Evolutionary conservation across 192 early-diverging fungal species (phyloP).

Genomic region (Mortierella hygrophila): DNA sequence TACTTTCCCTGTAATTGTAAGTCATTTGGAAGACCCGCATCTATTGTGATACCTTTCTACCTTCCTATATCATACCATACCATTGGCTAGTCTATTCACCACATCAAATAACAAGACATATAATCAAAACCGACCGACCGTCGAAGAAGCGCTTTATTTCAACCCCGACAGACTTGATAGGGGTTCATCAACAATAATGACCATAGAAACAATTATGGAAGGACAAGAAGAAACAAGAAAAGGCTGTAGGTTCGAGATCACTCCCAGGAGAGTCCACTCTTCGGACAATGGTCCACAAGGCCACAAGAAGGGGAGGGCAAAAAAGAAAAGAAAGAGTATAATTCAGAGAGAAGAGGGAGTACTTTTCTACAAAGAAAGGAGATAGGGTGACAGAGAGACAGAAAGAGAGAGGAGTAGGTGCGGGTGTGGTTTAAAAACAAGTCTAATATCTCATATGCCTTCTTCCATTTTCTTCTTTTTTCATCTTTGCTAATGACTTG

Average conservation of each 20-base stretch:
- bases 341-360: not conserved
- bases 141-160: not conserved
- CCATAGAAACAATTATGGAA: not conserved
- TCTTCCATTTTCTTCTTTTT: not conserved
- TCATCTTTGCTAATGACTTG: conserved; percentile 2
- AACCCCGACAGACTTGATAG: not conserved
- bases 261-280: not conserved
- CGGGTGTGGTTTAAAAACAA: not conserved
- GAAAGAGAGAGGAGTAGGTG: not conserved
- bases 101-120: not conserved
- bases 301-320: not conserved
- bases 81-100: not conserved
- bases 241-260: not conserved
- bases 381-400: not conserved
- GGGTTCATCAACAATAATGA: not conserved
- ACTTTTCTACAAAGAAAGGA: conserved; percentile 11
- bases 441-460: not conserved
- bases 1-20: not conserved
- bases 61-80: not conserved
- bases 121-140: not conserved
- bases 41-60: not conserved
- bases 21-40: not conserved
- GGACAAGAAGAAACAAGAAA: not conserved
- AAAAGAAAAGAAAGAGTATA: not conserved
- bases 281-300: not conserved